phyloP scores from a whole-genome alignment of 139 green algal genomes.

The Chlorella sorokiniana region DNA sequence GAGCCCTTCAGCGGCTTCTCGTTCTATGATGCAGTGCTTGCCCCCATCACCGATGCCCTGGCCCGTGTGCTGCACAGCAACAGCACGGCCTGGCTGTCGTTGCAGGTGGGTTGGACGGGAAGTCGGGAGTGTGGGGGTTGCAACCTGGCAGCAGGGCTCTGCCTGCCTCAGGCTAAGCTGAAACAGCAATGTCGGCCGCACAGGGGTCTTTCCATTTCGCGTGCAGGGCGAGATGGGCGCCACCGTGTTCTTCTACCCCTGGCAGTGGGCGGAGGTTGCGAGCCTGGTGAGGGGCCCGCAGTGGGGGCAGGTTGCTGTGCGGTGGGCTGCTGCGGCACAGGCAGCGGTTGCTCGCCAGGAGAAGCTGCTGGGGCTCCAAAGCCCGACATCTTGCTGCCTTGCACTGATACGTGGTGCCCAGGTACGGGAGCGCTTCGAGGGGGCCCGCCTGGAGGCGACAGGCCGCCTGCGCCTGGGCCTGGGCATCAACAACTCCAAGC shows the following conservation, averaged over 20 bases:
- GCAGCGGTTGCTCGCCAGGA: no score
- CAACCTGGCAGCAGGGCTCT: no score
- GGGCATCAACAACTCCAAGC: conserved; percentile 36
- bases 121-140: no score
- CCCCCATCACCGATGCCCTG: conserved; percentile 5
- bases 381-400: neutral
- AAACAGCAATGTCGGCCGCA: no score
- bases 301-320: neutral
- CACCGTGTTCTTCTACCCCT: conserved; percentile 27
- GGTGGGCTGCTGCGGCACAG: no score
- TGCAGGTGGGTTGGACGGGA: neutral
- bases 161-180: no score
- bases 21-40: conserved; percentile 6
- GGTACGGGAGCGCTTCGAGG: conserved; percentile 7
- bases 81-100: conserved; percentile 18
- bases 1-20: conserved; percentile 6
- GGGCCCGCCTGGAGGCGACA: neutral
- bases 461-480: conserved; percentile 8
- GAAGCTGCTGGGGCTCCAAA: no score
- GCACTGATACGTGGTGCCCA: no score
- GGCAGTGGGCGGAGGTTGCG: neutral
- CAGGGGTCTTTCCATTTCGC: neutral
- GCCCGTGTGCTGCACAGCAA: neutral
- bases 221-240: conserved; percentile 29
- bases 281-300: neutral